Evolutionary conservation across 495 filamentous ascomycete species (phyloP).

Genomic region (Echria macrotheca): DNA sequence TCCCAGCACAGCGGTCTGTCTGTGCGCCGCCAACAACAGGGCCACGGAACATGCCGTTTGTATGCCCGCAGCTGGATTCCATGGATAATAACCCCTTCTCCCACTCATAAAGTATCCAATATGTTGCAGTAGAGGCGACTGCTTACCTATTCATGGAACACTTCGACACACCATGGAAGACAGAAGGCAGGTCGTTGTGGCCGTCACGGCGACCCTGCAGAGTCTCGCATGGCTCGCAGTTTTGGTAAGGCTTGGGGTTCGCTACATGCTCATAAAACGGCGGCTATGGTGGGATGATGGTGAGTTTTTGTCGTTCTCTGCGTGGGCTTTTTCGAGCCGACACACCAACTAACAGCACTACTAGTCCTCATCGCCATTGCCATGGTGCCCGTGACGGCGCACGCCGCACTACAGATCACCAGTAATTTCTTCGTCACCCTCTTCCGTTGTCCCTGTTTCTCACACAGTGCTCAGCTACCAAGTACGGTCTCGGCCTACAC

Average conservation of each 20-base stretch:
- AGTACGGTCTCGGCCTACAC: constrained; percentile 7
- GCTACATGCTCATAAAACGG: constrained; percentile 3
- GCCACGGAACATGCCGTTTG: constrained; percentile 2
- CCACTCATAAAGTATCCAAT: background rate
- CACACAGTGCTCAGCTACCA: constrained; percentile 1
- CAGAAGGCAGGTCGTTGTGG: constrained; percentile 2
- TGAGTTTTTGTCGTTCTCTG: background rate
- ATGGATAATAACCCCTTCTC: background rate
- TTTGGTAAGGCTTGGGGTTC: background rate
- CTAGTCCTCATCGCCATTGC: constrained; percentile 5
- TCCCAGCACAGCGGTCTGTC: background rate
- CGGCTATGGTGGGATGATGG: constrained; percentile 8
- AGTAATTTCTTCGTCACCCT: background rate
- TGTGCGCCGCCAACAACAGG: no score
- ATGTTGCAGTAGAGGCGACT: background rate
- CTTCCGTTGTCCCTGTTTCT: background rate
- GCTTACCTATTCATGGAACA: background rate
- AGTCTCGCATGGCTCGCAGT: background rate
- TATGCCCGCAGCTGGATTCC: background rate
- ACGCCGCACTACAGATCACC: constrained; percentile 1
- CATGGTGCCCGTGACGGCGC: constrained; percentile 3
- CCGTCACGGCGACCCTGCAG: constrained; percentile 1
- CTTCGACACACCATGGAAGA: constrained; percentile 1
- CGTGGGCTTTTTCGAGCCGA: background rate
- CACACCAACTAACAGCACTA: background rate